Percentiles rank a stretch among this genome's conserved stretches.
phyloP scores from a whole-genome alignment of 2,329 filamentous ascomycete species.

The Verticillium dahliae region DNA sequence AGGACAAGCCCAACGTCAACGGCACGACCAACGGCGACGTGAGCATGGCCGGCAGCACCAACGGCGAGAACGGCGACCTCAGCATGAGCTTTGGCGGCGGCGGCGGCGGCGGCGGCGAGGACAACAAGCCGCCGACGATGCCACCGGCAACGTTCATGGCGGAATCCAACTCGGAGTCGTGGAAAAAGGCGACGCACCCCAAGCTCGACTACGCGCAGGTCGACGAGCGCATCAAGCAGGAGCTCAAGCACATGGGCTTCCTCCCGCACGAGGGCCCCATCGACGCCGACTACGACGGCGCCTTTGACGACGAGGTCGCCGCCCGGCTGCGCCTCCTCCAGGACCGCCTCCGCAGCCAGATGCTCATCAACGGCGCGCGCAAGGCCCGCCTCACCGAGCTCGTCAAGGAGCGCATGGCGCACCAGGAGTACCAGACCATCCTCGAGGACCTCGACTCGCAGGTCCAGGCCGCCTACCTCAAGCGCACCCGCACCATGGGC shows the following conservation, averaged over 20 bases:
- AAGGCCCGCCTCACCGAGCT: conserved; percentile 83
- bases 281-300: conserved; percentile 63
- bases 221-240: conserved; percentile 85
- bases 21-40: conserved; percentile 48
- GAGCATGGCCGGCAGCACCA: conserved; percentile 42
- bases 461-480: conserved; percentile 90
- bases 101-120: conserved; percentile 11
- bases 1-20: conserved; percentile 51
- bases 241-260: conserved; percentile 86
- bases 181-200: conserved; percentile 69
- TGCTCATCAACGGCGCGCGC: conserved; percentile 81
- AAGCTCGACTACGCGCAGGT: conserved; percentile 81
- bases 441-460: conserved; percentile 93
- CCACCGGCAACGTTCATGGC: conserved; percentile 74
- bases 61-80: conserved; percentile 23
- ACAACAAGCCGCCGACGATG: conserved; percentile 30
- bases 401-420: conserved; percentile 86
- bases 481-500: conserved; percentile 88
- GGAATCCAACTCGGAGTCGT: conserved; percentile 67
- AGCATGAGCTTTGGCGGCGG: conserved; percentile 14
- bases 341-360: conserved; percentile 71
- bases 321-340: conserved; percentile 84
- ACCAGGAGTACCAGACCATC: conserved; percentile 95
- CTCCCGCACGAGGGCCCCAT: conserved; percentile 55
- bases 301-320: conserved; percentile 90